Percentiles rank a stretch among this genome's conserved stretches.
Conservation (phyloP, 345 rosid species). For the Trapa incisa region DNA sequence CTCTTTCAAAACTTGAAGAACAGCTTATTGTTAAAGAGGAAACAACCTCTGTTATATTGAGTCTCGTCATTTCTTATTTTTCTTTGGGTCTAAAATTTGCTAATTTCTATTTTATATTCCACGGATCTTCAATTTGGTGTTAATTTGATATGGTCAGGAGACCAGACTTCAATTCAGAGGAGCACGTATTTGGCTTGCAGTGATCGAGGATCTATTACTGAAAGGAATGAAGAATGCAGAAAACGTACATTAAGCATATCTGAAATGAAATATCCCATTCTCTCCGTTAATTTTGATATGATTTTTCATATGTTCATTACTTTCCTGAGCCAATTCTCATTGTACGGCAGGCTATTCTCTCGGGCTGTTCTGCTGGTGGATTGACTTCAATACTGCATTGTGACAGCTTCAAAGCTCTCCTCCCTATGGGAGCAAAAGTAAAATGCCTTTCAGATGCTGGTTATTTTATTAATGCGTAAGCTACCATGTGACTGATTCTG, state of each 20-base stretch:
- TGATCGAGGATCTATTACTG: conserved; percentile 59
- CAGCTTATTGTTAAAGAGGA: no score
- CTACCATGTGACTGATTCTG: conserved; percentile 8
- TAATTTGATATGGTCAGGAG: conserved; percentile 24
- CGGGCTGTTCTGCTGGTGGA: conserved; percentile 99
- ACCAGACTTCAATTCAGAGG: conserved; percentile 96
- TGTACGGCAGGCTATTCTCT: conserved; percentile 56
- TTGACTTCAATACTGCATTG: conserved; percentile 85
- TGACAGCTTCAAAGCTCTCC: conserved; percentile 67
- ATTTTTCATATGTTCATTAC: not conserved
- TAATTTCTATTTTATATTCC: not conserved
- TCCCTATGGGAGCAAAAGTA: conserved; percentile 65
- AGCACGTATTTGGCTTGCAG: conserved; percentile 70
- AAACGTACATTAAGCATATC: conserved; percentile 27
- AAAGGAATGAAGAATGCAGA: conserved; percentile 80
- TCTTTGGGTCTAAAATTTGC: not conserved
- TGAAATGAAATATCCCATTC: not conserved
- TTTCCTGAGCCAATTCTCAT: not conserved
- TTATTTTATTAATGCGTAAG: conserved; percentile 81
- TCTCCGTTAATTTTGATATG: no score
- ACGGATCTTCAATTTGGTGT: not conserved
- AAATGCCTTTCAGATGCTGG: conserved; percentile 98
- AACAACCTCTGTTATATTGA: no score
- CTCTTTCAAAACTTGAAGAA: not conserved
- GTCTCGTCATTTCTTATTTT: not conserved